These are phyloP conservation scores for Cryptosporidium sp. DNA, from an alignment of 169 alveolate species.

Conservation along the genomic window DNA sequence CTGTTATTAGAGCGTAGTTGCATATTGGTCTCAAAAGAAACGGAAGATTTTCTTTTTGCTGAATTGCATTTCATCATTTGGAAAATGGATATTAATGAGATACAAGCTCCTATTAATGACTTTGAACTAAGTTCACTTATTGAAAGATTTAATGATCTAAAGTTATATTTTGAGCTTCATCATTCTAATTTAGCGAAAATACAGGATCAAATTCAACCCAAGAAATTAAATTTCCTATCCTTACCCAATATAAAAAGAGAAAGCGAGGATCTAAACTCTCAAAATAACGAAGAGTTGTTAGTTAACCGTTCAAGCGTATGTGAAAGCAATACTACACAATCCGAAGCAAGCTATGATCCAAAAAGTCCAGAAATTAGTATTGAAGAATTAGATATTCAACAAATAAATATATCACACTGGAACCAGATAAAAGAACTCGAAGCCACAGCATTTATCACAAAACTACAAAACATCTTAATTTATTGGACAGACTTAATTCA, in stretches of 20 bases:
- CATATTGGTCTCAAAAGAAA: conserved; percentile 28
- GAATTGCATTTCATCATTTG: conserved; percentile 44
- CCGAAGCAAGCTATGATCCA: not conserved
- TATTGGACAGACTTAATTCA: conserved; percentile 23
- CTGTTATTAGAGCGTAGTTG: conserved; percentile 44
- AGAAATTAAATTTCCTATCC: not conserved
- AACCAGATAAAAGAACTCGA: conserved; percentile 31
- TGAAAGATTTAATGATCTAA: not conserved
- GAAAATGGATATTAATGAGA: conserved; percentile 53
- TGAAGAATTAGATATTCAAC: conserved; percentile 7
- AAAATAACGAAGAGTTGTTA: not conserved
- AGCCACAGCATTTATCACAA: conserved; percentile 12
- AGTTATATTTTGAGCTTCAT: conserved; percentile 1
- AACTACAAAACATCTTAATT: conserved; percentile 25
- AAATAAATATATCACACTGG: conserved; percentile 60
- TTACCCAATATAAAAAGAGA: not conserved
- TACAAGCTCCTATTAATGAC: conserved; percentile 51
- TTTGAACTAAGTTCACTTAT: conserved; percentile 2
- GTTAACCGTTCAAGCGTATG: not conserved
- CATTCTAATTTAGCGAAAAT: not conserved
- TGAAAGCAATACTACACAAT: not conserved
- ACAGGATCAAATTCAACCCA: not conserved
- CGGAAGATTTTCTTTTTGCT: conserved; percentile 45
- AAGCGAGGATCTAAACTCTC: not conserved
- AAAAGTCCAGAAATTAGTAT: conserved; percentile 16